A percentile compares a stretch with the other conserved stretches of the same genome.
phyloP scores from a whole-genome alignment of 192 early-diverging fungal genomes.

The Umbelopsis vinacea region DNA sequence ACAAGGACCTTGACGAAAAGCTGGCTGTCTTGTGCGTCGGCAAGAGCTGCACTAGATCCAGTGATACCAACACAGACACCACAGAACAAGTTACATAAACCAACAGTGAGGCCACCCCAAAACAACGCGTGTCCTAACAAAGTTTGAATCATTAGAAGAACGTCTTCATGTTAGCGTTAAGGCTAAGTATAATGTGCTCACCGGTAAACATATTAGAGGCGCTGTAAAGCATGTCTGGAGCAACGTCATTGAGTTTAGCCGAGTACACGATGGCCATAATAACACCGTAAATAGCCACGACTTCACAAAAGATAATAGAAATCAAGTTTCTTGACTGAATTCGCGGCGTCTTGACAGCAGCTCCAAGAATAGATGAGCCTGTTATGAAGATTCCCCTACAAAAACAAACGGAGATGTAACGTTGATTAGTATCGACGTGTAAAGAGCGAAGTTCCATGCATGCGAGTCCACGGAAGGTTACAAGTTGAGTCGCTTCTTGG shows the following conservation, averaged over 20 bases:
- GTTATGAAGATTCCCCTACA: slow-evolving; percentile 88
- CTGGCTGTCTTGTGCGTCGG: slow-evolving; percentile 91
- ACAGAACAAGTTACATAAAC: slow-evolving; percentile 91
- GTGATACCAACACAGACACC: slow-evolving; percentile 93
- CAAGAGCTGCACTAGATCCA: slow-evolving; percentile 92
- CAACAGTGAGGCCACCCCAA: slow-evolving; percentile 96
- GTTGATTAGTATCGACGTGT: neutral
- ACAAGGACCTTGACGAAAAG: slow-evolving; percentile 98
- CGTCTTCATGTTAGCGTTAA: neutral
- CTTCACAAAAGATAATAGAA: slow-evolving; percentile 99
- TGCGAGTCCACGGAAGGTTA: neutral
- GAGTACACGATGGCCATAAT: slow-evolving; percentile 99
- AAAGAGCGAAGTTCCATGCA: neutral
- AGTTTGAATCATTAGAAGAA: neutral
- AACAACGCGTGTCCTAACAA: slow-evolving; percentile 84
- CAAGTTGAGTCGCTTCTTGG: neutral
- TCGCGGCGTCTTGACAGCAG: slow-evolving; percentile 77
- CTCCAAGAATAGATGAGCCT: slow-evolving; percentile 43
- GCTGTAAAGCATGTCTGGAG: slow-evolving; percentile 49
- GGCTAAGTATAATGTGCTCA: slow-evolving; percentile 29
- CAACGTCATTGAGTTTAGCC: slow-evolving; percentile 73
- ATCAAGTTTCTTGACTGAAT: slow-evolving; percentile 98
- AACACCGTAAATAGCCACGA: slow-evolving; percentile 98
- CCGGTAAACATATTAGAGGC: slow-evolving; percentile 80
- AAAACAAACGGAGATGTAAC: neutral